Evolutionary conservation across 768 basidiomycete species (phyloP).

Genomic region (Suillus fuscotomentosus): DNA sequence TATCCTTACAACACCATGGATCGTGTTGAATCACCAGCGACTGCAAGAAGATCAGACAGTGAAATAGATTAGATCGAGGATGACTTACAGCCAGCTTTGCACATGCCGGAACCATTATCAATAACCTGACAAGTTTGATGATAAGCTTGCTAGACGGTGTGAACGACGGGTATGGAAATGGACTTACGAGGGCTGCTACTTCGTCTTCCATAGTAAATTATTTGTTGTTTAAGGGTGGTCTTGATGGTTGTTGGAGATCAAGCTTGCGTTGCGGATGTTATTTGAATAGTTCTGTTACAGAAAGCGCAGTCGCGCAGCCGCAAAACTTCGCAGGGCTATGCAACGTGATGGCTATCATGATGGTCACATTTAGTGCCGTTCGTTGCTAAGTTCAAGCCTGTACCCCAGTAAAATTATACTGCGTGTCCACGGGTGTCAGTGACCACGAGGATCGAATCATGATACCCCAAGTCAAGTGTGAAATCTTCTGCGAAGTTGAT

Average conservation of each 20-base stretch:
- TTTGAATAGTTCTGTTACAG: not conserved
- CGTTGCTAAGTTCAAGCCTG: not conserved
- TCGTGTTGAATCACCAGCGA: slow-evolving; percentile 50
- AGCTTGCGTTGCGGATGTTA: not conserved
- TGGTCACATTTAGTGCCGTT: not conserved
- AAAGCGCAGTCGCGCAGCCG: not conserved
- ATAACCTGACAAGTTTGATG: slow-evolving; percentile 55
- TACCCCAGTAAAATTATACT: not conserved
- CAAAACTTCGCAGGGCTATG: not conserved
- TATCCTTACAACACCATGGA: not conserved
- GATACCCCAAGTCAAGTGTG: not conserved
- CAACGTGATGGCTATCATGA: not conserved
- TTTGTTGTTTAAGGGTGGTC: slow-evolving; percentile 7
- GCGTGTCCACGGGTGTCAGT: not conserved
- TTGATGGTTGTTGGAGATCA: not conserved
- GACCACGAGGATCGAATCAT: not conserved
- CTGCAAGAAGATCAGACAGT: slow-evolving; percentile 35
- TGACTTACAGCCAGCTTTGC: slow-evolving; percentile 96
- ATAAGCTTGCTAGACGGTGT: slow-evolving; percentile 7
- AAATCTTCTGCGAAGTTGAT: not conserved
- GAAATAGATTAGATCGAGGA: slow-evolving; percentile 4
- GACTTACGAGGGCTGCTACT: slow-evolving; percentile 53
- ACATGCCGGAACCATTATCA: slow-evolving; percentile 98
- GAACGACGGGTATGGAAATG: not conserved
- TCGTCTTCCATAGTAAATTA: slow-evolving; percentile 58